Conservation (phyloP, 2,329 filamentous ascomycete species). For the Phaeomoniella chlamydospora region DNA sequence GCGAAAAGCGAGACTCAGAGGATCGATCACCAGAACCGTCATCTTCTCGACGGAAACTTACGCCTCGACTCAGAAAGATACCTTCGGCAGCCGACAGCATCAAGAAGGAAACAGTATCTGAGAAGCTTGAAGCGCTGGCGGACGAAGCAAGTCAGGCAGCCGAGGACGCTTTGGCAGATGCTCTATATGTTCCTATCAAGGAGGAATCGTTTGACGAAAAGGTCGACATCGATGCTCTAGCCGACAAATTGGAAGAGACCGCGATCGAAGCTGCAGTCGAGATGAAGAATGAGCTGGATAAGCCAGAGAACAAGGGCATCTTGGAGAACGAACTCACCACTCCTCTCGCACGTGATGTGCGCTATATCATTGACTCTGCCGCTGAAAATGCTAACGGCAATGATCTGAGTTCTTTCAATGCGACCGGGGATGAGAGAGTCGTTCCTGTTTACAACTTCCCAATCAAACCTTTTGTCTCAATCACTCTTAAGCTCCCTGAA, state of each 20-base stretch:
- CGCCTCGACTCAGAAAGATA: conserved; percentile 7
- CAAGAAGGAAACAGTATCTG: conserved; percentile 52
- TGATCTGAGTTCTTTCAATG: conserved; percentile 72
- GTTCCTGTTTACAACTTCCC: conserved; percentile 90
- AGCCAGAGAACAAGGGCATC: conserved; percentile 35
- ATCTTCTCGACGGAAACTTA: conserved; percentile 16
- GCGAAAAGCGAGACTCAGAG: conserved; percentile 8
- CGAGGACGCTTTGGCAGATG: conserved; percentile 49
- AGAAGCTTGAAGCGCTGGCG: conserved; percentile 48
- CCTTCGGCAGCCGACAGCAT: conserved; percentile 11
- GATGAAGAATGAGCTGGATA: conserved; percentile 33
- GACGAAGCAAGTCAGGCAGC: conserved; percentile 44
- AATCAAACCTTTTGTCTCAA: conserved; percentile 89
- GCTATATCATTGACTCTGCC: conserved; percentile 43
- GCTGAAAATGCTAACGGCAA: conserved; percentile 63
- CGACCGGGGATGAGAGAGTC: conserved; percentile 52
- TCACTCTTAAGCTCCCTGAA: conserved; percentile 51
- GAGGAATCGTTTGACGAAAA: conserved; percentile 19
- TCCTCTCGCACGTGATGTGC: conserved; percentile 39
- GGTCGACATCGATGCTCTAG: conserved; percentile 18
- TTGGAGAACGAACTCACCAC: conserved; percentile 40
- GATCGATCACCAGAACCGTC: conserved; percentile 6
- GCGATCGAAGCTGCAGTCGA: conserved; percentile 24
- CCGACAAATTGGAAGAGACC: conserved; percentile 15
- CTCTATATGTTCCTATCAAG: conserved; percentile 10